Conservation (phyloP, 140 eudicot species). For the Artemisia princeps region DNA sequence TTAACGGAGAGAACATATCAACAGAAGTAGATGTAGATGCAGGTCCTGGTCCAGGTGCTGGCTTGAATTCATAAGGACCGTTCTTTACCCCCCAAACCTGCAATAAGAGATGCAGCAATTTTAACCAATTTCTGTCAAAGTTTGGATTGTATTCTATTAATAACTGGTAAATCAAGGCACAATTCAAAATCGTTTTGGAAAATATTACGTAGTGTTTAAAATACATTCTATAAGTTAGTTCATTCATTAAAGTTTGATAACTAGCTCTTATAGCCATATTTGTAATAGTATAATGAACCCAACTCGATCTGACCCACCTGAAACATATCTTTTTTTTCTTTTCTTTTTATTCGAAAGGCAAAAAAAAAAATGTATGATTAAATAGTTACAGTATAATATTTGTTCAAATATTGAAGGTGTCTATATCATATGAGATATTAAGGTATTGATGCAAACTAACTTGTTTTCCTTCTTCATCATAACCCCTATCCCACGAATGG, state of each 20-base stretch:
- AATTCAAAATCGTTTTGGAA: too few relatives aligned
- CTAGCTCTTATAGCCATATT: too few relatives aligned
- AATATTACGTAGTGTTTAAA: too few relatives aligned
- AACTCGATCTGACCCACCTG: too few relatives aligned
- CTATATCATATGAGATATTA: too few relatives aligned
- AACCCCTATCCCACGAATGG: slow-evolving; percentile 92
- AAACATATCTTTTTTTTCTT: too few relatives aligned
- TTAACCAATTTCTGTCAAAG: neutral
- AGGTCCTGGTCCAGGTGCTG: slow-evolving; percentile 76
- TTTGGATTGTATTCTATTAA: neutral
- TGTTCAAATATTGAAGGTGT: neutral
- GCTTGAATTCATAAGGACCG: slow-evolving; percentile 92
- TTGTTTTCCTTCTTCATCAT: slow-evolving; percentile 83
- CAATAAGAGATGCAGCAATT: neutral
- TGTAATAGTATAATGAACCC: too few relatives aligned
- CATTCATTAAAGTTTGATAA: too few relatives aligned
- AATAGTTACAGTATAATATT: neutral
- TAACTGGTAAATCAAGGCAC: too few relatives aligned
- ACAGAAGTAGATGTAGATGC: slow-evolving; percentile 57
- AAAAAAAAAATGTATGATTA: too few relatives aligned
- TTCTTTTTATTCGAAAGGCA: too few relatives aligned
- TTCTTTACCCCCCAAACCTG: slow-evolving; percentile 98
- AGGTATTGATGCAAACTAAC: slow-evolving; percentile 37
- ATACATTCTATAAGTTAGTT: too few relatives aligned
- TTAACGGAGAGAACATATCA: slow-evolving; percentile 56